Evolutionary conservation across 176 grass and related monocot species (phyloP).

Genomic region (Eremochloa ophiuroides): DNA sequence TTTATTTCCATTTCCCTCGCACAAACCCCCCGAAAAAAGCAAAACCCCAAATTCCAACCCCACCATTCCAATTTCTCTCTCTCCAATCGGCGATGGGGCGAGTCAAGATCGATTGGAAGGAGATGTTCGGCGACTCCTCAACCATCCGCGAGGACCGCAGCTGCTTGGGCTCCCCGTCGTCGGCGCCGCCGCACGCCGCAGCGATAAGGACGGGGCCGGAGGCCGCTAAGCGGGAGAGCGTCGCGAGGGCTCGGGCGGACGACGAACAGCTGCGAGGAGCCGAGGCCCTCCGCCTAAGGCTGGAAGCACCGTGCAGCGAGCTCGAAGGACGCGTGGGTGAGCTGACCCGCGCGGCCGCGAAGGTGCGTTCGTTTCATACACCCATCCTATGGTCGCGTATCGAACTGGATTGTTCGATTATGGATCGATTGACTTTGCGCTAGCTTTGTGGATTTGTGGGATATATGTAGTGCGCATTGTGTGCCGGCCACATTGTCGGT

Average conservation of each 20-base stretch:
- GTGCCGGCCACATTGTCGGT: neutral
- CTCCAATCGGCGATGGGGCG: neutral
- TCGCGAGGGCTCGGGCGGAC: neutral
- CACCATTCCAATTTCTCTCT: neutral
- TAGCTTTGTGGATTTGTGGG: neutral
- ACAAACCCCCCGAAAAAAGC: too few species aligned
- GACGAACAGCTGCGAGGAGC: neutral
- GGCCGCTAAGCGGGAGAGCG: neutral
- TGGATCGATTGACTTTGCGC: neutral
- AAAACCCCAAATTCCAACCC: neutral
- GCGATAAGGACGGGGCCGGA: neutral
- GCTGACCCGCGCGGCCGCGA: neutral
- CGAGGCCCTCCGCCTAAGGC: neutral
- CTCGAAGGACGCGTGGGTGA: neutral
- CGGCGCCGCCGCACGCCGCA: neutral
- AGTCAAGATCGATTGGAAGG: neutral
- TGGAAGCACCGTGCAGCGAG: neutral
- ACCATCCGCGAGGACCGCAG: too few species aligned
- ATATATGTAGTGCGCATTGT: neutral
- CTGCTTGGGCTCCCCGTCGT: neutral
- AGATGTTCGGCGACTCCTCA: neutral
- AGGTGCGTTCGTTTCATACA: conserved; percentile 25
- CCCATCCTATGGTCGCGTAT: too few species aligned
- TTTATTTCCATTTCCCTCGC: too few species aligned
- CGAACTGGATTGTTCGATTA: neutral